Conservation (phyloP, 2,329 filamentous ascomycete species). For the Xenoacremonium recifei region DNA sequence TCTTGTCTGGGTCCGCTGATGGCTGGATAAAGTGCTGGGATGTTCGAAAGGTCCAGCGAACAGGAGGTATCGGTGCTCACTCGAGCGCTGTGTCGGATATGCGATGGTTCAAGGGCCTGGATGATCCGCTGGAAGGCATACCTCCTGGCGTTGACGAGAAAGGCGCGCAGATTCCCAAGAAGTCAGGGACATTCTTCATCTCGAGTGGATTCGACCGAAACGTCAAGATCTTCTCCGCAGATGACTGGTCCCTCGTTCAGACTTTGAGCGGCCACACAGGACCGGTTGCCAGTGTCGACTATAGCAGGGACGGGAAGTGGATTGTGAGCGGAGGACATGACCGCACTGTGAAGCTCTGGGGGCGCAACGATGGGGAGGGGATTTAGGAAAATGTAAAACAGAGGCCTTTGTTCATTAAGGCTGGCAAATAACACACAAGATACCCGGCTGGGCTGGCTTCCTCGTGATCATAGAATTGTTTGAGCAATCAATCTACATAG, state of each 20-base stretch:
- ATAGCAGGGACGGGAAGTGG: conserved; percentile 83
- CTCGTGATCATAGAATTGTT: too few species aligned
- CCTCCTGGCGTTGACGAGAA: conserved; percentile 62
- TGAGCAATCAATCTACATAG: too few species aligned
- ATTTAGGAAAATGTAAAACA: conserved; percentile 31
- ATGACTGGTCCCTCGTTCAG: conserved; percentile 92
- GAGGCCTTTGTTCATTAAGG: background rate
- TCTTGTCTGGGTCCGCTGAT: conserved; percentile 88
- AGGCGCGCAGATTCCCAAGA: conserved; percentile 70
- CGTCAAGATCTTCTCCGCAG: conserved; percentile 92
- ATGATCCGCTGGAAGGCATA: conserved; percentile 65
- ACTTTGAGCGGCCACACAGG: conserved; percentile 87
- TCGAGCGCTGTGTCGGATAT: conserved; percentile 89
- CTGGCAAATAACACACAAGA: too few species aligned
- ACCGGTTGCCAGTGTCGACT: conserved; percentile 87
- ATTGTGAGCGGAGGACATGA: conserved; percentile 95
- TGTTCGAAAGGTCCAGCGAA: conserved; percentile 80
- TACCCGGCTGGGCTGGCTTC: too few species aligned
- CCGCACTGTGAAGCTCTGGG: conserved; percentile 94
- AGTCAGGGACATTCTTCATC: conserved; percentile 87
- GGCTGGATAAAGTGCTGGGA: conserved; percentile 99
- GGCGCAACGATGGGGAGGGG: conserved; percentile 70
- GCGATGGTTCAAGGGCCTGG: conserved; percentile 87
- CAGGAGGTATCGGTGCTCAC: conserved; percentile 86
- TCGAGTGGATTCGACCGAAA: conserved; percentile 91